These are phyloP conservation scores for Claviceps spartinae DNA, from an alignment of 2,329 filamentous ascomycete genomes.

Conservation along the genomic window DNA sequence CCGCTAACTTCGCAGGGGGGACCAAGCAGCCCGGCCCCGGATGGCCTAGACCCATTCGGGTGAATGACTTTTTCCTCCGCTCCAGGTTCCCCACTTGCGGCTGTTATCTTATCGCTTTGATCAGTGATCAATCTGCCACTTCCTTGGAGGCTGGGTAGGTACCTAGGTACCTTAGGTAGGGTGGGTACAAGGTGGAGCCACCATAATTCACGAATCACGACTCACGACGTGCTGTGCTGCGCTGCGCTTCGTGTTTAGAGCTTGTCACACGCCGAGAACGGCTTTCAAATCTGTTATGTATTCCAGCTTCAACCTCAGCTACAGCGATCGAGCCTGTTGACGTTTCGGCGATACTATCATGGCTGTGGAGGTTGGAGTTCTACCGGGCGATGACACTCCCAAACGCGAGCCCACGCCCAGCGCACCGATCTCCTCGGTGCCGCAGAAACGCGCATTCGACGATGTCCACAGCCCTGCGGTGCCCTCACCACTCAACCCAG, in stretches of 20 bases:
- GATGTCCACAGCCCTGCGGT: conserved; percentile 58
- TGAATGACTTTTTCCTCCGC: background rate
- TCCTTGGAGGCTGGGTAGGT: too few relatives aligned
- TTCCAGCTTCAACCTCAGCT: background rate
- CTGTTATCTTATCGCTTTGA: conserved; percentile 7
- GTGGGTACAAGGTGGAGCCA: background rate
- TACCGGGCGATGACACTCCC: conserved; percentile 23
- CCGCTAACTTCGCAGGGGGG: conserved; percentile 6
- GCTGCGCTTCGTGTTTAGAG: too few relatives aligned
- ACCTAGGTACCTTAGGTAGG: too few relatives aligned
- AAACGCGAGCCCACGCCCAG: conserved; percentile 29
- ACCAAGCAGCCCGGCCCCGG: conserved; percentile 10
- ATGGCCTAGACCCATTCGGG: conserved; percentile 9
- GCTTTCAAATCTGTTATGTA: background rate
- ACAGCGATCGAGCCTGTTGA: background rate
- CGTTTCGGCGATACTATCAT: background rate
- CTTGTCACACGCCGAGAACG: too few relatives aligned
- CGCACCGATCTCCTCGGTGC: conserved; percentile 32
- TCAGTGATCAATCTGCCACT: background rate
- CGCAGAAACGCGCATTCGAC: conserved; percentile 53
- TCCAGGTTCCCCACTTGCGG: background rate
- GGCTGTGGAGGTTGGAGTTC: conserved; percentile 14
- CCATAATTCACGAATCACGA: background rate
- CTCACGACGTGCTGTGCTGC: too few relatives aligned
- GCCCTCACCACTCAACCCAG: conserved; percentile 62